Evolutionary conservation across 306 rosid species (phyloP), one percentile per base, ranked within the genome.

Genomic region (Dalbergia oliveri): DNA sequence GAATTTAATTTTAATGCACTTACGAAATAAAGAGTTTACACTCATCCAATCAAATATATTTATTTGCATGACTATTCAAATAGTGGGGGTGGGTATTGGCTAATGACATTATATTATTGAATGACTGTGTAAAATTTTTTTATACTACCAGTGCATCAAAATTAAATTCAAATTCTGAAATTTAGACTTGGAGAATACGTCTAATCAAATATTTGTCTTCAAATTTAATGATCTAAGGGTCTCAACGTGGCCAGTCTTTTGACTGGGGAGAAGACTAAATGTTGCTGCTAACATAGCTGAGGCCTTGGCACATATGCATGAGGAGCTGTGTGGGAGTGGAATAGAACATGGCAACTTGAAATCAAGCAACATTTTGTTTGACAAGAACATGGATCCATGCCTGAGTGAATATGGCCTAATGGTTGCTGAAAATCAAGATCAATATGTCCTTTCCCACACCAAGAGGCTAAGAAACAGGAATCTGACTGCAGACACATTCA

Each of bases 381-480:
- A 83, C 93, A 86, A 66, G 50, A 81, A 87, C 4, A 89, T 87
- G 88, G 83, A 93, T 69, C 87, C 91, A 23, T 79, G 84, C 85
- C 72, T 91, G 47, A 87, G 93, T 56, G 97, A 93, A 70, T 93
- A 93, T 19, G 97, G 97, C 19, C 82, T 89, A 62, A 83, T 86
- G 93, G 76, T 72, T 21, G 69, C 75, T 3, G 92, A 91, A 66
- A 86, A 79, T 69, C 85, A 80, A 77, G 83, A 71, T 8, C 84
- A 79, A 47, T 47, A 78, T 2, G 33, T 34, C 15, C 44, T 50
- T 49, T 62, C 85, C 23, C 69, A 41, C 3, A 39, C 6, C n/a
- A 85, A 19, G 63, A 63, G 79, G 65, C 8, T 60, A 50, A 79
- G 26, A 13, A 82, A 62, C 73, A 84, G 73, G 23, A 81, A 78